phyloP scores from a whole-genome alignment of 306 rosid genomes.

The Trifolium dubium region DNA sequence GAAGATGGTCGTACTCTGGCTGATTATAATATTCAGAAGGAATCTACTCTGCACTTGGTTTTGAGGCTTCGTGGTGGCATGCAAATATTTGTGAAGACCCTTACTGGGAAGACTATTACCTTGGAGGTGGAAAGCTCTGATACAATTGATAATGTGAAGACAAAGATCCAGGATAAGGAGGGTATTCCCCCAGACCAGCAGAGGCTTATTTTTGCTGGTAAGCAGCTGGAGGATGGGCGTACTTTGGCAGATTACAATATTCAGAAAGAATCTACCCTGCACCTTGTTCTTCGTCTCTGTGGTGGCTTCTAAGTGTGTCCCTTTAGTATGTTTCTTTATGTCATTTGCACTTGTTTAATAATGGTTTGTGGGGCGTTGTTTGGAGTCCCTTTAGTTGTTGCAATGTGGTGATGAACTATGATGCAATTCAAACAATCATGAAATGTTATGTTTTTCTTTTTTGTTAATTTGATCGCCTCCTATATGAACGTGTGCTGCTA shows the following conservation, averaged over 20 bases:
- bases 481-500: neutral
- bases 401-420: no score
- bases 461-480: no score
- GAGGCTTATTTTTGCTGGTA: neutral
- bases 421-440: neutral
- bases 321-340: neutral
- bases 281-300: neutral
- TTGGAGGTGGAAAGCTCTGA: neutral
- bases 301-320: neutral
- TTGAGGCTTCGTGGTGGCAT: neutral
- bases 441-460: neutral
- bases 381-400: neutral
- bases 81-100: neutral
- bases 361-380: neutral
- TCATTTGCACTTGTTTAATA: neutral
- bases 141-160: neutral
- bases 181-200: neutral
- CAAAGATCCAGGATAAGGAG: neutral
- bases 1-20: neutral
- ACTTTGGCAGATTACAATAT: neutral
- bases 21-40: neutral
- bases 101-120: neutral
- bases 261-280: neutral
- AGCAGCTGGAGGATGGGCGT: neutral
- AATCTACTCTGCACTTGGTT: slow-evolving; percentile 6